A percentile compares a stretch with the other conserved stretches of the same genome.
Evolutionary conservation across 1,284 basidiomycete genomes (phyloP).

Genomic region (Veloporphyrellus conicus): DNA sequence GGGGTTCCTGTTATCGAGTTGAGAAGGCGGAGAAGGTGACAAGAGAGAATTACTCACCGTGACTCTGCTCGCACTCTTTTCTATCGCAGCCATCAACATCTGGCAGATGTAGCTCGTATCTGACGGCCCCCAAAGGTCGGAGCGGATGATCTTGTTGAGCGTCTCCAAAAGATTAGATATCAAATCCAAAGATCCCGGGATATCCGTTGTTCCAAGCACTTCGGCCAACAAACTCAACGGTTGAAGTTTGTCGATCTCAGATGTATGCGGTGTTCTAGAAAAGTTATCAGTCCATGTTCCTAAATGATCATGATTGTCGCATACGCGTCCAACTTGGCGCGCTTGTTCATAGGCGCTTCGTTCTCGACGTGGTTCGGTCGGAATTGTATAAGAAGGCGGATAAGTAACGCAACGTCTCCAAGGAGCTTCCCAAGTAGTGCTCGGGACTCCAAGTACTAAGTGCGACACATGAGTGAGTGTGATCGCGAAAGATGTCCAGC

Average conservation of each 20-base stretch:
- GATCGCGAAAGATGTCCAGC: not conserved
- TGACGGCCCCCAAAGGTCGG: constrained; percentile 43
- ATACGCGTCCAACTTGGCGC: constrained; percentile 56
- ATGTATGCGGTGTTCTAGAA: constrained; percentile 13
- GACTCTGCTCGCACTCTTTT: constrained; percentile 64
- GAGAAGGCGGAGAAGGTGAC: not conserved
- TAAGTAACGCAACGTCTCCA: constrained; percentile 49
- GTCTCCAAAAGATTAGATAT: constrained; percentile 73
- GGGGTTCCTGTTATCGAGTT: constrained; percentile 37
- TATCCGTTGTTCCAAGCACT: constrained; percentile 57
- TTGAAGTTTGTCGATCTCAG: constrained; percentile 39
- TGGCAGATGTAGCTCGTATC: constrained; percentile 83
- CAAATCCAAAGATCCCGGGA: constrained; percentile 69
- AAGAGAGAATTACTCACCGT: constrained; percentile 38
- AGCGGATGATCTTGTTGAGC: constrained; percentile 58
- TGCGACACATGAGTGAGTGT: constrained; percentile 1
- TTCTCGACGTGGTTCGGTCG: constrained; percentile 42
- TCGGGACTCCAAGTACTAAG: constrained; percentile 50
- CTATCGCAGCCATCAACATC: constrained; percentile 77
- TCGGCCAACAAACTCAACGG: constrained; percentile 66
- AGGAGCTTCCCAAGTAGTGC: constrained; percentile 47
- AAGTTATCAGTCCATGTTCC: not conserved
- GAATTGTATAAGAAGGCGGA: constrained; percentile 55
- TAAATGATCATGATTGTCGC: constrained; percentile 21
- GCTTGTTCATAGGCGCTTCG: constrained; percentile 55